A percentile compares a stretch with the other conserved stretches of the same genome.
phyloP scores from a whole-genome alignment of 2,329 filamentous ascomycete species.

The Stylonectria norvegica region DNA sequence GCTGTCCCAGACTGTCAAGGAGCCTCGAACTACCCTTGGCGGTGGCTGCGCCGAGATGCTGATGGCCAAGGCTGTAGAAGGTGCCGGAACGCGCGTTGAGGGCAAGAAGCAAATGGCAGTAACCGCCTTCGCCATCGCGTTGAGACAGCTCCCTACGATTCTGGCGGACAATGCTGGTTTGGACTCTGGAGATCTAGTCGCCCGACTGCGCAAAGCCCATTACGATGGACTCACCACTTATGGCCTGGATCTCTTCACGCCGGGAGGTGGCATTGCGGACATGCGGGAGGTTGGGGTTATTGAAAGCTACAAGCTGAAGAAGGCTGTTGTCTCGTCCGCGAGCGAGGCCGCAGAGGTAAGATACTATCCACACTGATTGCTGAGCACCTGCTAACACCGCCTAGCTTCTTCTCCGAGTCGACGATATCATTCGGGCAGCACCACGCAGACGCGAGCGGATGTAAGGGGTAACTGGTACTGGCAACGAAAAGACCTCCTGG shows the following conservation, averaged over 20 bases:
- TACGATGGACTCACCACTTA: slow-evolving; percentile 93
- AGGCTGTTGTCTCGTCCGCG: slow-evolving; percentile 93
- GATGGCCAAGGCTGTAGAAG: slow-evolving; percentile 97
- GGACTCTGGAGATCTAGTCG: slow-evolving; percentile 91
- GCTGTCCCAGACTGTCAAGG: slow-evolving; percentile 91
- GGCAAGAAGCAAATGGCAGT: slow-evolving; percentile 97
- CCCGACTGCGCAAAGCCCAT: slow-evolving; percentile 85
- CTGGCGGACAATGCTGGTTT: slow-evolving; percentile 96
- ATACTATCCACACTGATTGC: slow-evolving; percentile 5
- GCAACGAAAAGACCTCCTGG: slow-evolving; percentile 21
- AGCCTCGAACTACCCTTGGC: slow-evolving; percentile 89
- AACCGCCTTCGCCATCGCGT: slow-evolving; percentile 79
- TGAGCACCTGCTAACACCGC: slow-evolving; percentile 18
- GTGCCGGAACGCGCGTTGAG: slow-evolving; percentile 86
- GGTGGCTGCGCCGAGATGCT: slow-evolving; percentile 98
- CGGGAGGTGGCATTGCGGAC: slow-evolving; percentile 88
- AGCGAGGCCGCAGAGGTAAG: slow-evolving; percentile 94
- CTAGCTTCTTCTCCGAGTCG: slow-evolving; percentile 86
- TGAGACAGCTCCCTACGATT: slow-evolving; percentile 92
- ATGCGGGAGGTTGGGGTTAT: slow-evolving; percentile 95
- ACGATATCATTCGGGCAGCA: slow-evolving; percentile 95
- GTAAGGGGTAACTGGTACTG: slow-evolving; percentile 24
- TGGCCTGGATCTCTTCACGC: slow-evolving; percentile 82
- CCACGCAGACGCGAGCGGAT: slow-evolving; percentile 56
- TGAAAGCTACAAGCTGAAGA: slow-evolving; percentile 98